These are phyloP conservation scores for Fusarium longipes DNA, from an alignment of 2,329 filamentous ascomycete genomes.

Conservation along the genomic window DNA sequence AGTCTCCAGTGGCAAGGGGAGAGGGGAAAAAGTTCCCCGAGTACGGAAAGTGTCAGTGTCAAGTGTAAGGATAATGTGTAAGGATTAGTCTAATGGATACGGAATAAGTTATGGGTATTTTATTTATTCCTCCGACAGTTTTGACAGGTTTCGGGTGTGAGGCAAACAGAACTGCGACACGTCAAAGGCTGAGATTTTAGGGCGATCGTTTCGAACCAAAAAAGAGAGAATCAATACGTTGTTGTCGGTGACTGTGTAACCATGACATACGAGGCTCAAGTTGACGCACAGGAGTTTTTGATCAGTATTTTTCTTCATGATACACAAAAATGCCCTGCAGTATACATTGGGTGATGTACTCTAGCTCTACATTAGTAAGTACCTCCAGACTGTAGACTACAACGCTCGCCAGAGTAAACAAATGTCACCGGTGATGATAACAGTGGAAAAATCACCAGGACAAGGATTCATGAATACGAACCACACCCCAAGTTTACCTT, in stretches of 20 bases:
- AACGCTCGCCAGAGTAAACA: neutral
- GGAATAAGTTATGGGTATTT: constrained; percentile 7
- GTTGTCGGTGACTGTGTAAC: neutral
- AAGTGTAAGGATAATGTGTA: neutral
- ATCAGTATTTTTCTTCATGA: constrained; percentile 9
- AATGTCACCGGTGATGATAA: constrained; percentile 13
- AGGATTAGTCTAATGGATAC: constrained; percentile 1
- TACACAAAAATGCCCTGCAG: neutral
- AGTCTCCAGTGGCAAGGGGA: constrained; percentile 25
- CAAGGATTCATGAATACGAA: constrained; percentile 36
- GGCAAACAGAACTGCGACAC: constrained; percentile 23
- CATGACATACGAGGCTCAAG: constrained; percentile 17
- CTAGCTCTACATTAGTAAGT: no score
- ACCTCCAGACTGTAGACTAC: no score
- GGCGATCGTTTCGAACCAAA: constrained; percentile 6
- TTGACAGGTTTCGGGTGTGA: constrained; percentile 33
- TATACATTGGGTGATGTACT: neutral
- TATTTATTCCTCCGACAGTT: constrained; percentile 28
- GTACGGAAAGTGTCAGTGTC: constrained; percentile 14
- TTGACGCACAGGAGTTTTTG: constrained; percentile 2
- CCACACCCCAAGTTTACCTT: neutral
- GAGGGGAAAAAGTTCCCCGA: constrained; percentile 21
- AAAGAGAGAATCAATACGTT: neutral
- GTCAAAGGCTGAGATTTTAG: constrained; percentile 22
- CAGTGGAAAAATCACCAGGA: constrained; percentile 19